Conservation (phyloP, 352 stramenopile species). For the Phytopythium sindhum region DNA sequence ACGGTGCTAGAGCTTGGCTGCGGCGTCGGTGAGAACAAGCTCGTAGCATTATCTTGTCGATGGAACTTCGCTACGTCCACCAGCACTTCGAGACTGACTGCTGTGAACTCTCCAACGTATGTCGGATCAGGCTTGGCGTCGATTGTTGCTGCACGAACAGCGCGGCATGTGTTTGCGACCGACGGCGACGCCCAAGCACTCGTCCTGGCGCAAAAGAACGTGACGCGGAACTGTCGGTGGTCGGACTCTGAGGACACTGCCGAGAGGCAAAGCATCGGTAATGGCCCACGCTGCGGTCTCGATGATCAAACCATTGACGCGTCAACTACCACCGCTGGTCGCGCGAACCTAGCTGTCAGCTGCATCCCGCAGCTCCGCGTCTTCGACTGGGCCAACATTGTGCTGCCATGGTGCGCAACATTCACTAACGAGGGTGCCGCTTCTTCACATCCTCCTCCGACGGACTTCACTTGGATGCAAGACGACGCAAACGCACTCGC, state of each 20-base stretch:
- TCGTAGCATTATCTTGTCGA: background rate
- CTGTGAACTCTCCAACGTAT: background rate
- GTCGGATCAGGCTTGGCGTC: constrained; percentile 36
- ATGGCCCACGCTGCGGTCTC: background rate
- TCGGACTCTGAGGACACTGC: constrained; percentile 23
- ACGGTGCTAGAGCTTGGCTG: constrained; percentile 53
- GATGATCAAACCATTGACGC: background rate
- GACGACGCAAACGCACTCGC: constrained; percentile 16
- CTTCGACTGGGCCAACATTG: background rate
- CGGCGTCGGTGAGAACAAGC: constrained; percentile 36
- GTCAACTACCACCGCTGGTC: background rate
- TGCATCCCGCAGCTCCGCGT: background rate
- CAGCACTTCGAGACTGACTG: background rate
- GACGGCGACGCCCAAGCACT: constrained; percentile 39
- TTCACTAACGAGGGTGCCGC: background rate
- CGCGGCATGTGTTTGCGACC: constrained; percentile 41
- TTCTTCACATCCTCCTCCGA: background rate
- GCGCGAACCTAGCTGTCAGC: background rate
- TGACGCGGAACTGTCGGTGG: constrained; percentile 25
- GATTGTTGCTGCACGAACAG: constrained; percentile 31
- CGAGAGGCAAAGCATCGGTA: background rate
- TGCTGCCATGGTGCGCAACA: background rate
- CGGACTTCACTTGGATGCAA: constrained; percentile 22
- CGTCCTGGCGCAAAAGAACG: constrained; percentile 32
- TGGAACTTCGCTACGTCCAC: background rate